Evolutionary conservation across 2,329 filamentous ascomycete genomes (phyloP), one percentile per base, ranked within the genome.

Genomic region (Hypoxylon sp.): DNA sequence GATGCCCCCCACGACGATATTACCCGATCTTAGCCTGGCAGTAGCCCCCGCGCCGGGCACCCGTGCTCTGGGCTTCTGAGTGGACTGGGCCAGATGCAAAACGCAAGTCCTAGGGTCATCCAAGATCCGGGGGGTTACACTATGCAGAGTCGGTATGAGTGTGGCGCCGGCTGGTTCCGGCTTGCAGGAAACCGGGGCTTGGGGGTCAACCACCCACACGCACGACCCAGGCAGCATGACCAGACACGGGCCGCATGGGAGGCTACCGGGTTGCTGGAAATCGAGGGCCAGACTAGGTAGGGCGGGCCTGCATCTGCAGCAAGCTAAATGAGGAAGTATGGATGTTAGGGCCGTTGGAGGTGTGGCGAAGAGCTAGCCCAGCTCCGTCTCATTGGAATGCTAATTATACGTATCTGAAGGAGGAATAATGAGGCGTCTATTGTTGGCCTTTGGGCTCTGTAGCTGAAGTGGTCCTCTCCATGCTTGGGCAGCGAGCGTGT

Each of bases 281-380:
- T 68, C 68, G 47, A 58, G 59, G 70, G 37, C 63, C 44, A 58
- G 57, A 52, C 42, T 29, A 65, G 61, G 65, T 64, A 70, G 64
- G 56, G 60, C 59, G 65, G 65, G 68, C 50, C 54, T 54, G 70
- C 72, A 70, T 72, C 74, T 76, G 76, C 75, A 76, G 63, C 60
- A 62, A 51, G 73, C 75, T 76, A 61, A 74, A 76, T 74, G 68
- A 48, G 76, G 75, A 75, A 76, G 75, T 65, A 59, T 48, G 52
- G 71, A 61, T 57, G 65, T 65, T 65, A 70, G 66, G 71, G 42
- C 63, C 64, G 61, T 61, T 60, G 57, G 59, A 68, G 66, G 65
- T 56, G 72, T 62, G 66, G 59, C 65, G 65, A 69, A 67, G 51
- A 70, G 67, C 64, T 64, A 66, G 62, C 64, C 63, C 52, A 68